These are phyloP conservation scores for Seminavis robusta DNA, from an alignment of 108 stramenopile species.

Conservation along the genomic window DNA sequence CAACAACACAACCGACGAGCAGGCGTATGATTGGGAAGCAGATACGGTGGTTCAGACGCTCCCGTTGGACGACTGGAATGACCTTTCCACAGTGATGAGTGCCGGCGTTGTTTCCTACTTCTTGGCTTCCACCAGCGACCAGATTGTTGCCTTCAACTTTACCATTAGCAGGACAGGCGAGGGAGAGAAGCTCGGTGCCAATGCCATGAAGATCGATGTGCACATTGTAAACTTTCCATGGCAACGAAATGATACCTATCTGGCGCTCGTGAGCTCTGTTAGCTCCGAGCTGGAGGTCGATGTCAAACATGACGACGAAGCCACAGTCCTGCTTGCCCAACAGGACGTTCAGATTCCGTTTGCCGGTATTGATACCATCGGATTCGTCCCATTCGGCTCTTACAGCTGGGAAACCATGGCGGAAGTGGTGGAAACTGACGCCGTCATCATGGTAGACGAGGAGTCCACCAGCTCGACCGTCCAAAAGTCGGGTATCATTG, in stretches of 20 bases:
- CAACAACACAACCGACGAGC: too few relatives aligned
- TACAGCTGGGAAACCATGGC: slow-evolving; percentile 21
- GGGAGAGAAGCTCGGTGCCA: slow-evolving; percentile 9
- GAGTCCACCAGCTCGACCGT: too few relatives aligned
- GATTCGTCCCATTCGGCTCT: slow-evolving; percentile 17
- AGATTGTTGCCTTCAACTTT: slow-evolving; percentile 4
- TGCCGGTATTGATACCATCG: not conserved
- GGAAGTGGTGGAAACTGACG: too few relatives aligned
- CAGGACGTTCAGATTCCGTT: slow-evolving; percentile 1
- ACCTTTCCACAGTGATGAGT: too few relatives aligned
- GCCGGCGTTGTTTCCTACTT: too few relatives aligned
- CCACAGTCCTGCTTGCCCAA: too few relatives aligned
- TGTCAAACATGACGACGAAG: slow-evolving; percentile 8
- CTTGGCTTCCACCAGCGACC: not conserved
- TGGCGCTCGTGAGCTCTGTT: slow-evolving; percentile 9
- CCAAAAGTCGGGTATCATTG: too few relatives aligned
- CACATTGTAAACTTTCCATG: slow-evolving; percentile 18
- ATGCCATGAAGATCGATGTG: slow-evolving; percentile 36
- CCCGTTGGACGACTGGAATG: not conserved
- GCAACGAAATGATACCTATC: slow-evolving; percentile 8
- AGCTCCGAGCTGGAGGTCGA: slow-evolving; percentile 5
- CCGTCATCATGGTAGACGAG: too few relatives aligned
- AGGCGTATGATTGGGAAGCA: slow-evolving; percentile 14
- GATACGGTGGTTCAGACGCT: slow-evolving; percentile 2
- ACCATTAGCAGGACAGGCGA: slow-evolving; percentile 1